Base-by-base conservation (phyloP, 2,329 filamentous ascomycete genomes). In the Bipolaris cookei region DNA sequence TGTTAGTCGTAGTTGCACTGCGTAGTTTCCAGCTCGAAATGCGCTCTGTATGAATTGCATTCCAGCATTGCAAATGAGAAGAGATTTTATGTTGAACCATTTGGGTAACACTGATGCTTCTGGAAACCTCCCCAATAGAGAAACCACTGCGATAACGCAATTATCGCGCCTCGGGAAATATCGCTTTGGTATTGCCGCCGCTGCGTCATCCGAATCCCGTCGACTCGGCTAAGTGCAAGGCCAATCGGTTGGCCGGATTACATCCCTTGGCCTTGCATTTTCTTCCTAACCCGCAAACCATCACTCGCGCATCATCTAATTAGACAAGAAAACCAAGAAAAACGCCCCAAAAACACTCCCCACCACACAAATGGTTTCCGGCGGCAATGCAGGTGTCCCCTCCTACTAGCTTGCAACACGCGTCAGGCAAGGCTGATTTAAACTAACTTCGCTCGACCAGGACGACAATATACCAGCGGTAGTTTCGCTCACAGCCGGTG, bases 401-500 rank as follows among this genome's bases (percentile, higher is more conserved):
- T 6, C 10, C 10, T 13, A 30, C 3, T 30, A 11, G 28, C 28
- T 30, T 30, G 28, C 28, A 30, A 30, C 3, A 13, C 2, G 10
- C 28, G 1, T 1, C 28, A 30, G 1, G 3, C 28, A 30, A 13
- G 28, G 28, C 3, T 30, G 28, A 13, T 11, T 13, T 1, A 4
- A 10, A 30, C 28, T 30, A 30, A 30, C 28, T 30, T 30, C 1
- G 3, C 10, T 4, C 1, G 23, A 41, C 65, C 47, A 76, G 70
- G 74, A 76, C 67, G 64, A 69, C 39, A 74, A 71, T 35, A 76
- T 72, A 50, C 73, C 75, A 53, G 69, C 73, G 38, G 61, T 76
- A 66, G 75, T 77, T 34, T 76, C 74, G 32, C 63, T 78, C 44
- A 62, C 66, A 37, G 73, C 76, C 16, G 76, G 76, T 44, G 76